Conservation (phyloP, 805 yeast genomes). For the Sugiyamaella floridensis region DNA sequence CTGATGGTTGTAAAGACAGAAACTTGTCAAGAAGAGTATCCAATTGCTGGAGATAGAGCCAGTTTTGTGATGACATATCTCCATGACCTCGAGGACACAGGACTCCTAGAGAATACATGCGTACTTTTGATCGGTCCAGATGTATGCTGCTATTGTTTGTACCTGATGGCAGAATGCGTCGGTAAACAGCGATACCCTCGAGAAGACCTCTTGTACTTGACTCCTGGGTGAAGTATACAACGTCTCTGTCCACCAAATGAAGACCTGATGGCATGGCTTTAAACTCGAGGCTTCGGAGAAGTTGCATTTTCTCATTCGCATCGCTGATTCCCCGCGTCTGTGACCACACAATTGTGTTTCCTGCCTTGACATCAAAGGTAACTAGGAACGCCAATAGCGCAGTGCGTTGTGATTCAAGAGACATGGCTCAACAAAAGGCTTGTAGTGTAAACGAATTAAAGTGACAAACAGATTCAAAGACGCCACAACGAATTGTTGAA, state of each 20-base stretch:
- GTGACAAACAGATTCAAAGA: not conserved
- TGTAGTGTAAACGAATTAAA: no score
- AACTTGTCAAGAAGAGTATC: constrained; percentile 15
- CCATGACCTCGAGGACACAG: constrained; percentile 23
- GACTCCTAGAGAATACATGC: constrained; percentile 60
- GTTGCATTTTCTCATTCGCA: constrained; percentile 3
- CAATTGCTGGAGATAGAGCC: constrained; percentile 36
- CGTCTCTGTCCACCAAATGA: constrained; percentile 46
- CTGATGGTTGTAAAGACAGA: not conserved
- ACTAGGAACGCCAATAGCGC: constrained; percentile 37
- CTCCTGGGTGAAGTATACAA: constrained; percentile 43
- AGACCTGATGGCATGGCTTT: constrained; percentile 65
- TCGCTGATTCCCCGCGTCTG: constrained; percentile 8
- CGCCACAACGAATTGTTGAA: no score
- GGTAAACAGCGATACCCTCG: constrained; percentile 45
- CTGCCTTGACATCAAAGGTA: constrained; percentile 46
- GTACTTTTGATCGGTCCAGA: constrained; percentile 24
- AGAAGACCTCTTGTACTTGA: constrained; percentile 9
- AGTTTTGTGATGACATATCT: constrained; percentile 15
- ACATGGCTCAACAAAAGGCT: no score
- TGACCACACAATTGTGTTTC: constrained; percentile 44
- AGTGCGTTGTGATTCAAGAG: not conserved
- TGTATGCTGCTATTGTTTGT: not conserved
- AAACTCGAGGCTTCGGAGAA: constrained; percentile 47
- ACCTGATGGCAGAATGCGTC: constrained; percentile 23